These are phyloP conservation scores for Sanghuangporus sanghuang DNA, from an alignment of 1,284 basidiomycete species.

Conservation along the genomic window DNA sequence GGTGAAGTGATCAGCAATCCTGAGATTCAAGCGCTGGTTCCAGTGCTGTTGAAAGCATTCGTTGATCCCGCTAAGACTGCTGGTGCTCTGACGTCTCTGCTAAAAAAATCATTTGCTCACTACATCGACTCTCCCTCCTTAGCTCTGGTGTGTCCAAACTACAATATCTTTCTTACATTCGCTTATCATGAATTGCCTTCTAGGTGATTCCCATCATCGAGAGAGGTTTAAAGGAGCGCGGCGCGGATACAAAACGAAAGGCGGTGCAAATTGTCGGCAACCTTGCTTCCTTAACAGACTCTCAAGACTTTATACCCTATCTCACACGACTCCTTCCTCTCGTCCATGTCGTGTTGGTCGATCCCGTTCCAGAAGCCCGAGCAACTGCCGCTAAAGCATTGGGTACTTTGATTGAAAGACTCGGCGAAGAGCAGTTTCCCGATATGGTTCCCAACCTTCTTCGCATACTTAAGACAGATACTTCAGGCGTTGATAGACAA, in stretches of 20 bases:
- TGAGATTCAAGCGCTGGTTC: constrained; percentile 90
- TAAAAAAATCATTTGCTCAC: constrained; percentile 96
- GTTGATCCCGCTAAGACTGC: constrained; percentile 95
- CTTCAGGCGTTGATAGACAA: constrained; percentile 93
- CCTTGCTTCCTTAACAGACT: constrained; percentile 89
- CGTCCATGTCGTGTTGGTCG: constrained; percentile 89
- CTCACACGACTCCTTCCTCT: constrained; percentile 84
- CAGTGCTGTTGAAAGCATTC: constrained; percentile 91
- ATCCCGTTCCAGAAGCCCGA: constrained; percentile 95
- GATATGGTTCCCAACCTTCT: constrained; percentile 91
- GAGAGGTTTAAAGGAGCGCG: constrained; percentile 87
- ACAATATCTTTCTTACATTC: background rate
- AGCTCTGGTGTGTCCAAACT: constrained; percentile 64
- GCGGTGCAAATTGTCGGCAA: constrained; percentile 98
- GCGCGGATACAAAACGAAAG: constrained; percentile 92
- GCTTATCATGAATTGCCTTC: constrained; percentile 13
- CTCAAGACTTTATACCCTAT: constrained; percentile 97
- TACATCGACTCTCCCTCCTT: constrained; percentile 98
- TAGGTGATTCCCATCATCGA: constrained; percentile 96
- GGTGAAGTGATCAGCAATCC: constrained; percentile 95
- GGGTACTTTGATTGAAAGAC: constrained; percentile 94
- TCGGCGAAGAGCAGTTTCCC: constrained; percentile 95
- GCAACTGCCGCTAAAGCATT: constrained; percentile 96
- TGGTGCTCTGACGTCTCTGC: constrained; percentile 74
- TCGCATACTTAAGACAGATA: constrained; percentile 87